These are phyloP conservation scores for Fusarium brevicatenulatum DNA, from an alignment of 2,329 filamentous ascomycete species.

Conservation along the genomic window DNA sequence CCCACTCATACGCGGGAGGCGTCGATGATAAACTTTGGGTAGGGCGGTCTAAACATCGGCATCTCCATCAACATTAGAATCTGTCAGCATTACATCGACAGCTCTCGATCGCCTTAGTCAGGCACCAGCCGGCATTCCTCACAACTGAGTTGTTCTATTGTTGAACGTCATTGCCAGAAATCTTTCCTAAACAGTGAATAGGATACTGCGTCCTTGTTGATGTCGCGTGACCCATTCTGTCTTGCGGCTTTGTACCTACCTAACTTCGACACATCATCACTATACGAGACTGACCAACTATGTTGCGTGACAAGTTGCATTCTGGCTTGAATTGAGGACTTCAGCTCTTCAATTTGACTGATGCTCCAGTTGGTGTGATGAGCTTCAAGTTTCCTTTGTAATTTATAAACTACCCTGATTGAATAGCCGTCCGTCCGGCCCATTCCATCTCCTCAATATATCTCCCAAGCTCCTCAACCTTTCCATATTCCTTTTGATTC, in stretches of 20 bases:
- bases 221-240: neutral
- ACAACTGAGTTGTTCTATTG: rapidly evolving
- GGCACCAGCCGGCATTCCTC: rapidly evolving
- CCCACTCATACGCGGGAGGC: neutral
- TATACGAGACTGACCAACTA: rapidly evolving
- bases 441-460: rapidly evolving
- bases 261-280: too few relatives aligned
- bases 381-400: too few relatives aligned
- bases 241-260: neutral
- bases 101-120: rapidly evolving
- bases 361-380: neutral
- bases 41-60: neutral
- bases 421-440: rapidly evolving
- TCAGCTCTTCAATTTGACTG: rapidly evolving
- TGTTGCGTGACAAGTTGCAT: rapidly evolving
- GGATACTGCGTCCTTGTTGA: neutral
- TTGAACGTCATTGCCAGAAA: rapidly evolving
- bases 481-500: rapidly evolving
- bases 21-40: neutral
- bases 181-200: neutral
- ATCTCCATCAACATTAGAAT: neutral
- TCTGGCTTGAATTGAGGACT: rapidly evolving
- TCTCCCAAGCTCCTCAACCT: neutral
- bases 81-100: neutral
- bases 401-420: too few relatives aligned